Conservation (phyloP, 2,329 filamentous ascomycete species). For the Trichophyton rubrum region DNA sequence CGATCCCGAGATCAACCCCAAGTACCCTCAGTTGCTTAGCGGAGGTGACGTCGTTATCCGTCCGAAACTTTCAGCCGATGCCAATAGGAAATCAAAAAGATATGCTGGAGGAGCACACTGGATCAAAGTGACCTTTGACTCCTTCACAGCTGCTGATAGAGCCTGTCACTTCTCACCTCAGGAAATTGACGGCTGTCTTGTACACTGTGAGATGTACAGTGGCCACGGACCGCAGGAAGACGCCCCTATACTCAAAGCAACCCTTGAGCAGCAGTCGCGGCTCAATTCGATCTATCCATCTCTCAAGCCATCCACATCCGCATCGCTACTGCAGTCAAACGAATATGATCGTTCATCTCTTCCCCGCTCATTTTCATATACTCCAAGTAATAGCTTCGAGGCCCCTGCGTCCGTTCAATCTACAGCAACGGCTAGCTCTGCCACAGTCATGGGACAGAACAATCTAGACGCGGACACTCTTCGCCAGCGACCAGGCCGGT, state of each 20-base stretch:
- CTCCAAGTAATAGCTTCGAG: slow-evolving; percentile 16
- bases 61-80: slow-evolving; percentile 54
- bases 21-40: slow-evolving; percentile 61
- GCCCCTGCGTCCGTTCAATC: slow-evolving; percentile 25
- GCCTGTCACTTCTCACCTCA: slow-evolving; percentile 60
- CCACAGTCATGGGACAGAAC: slow-evolving; percentile 21
- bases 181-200: slow-evolving; percentile 55
- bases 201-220: slow-evolving; percentile 59
- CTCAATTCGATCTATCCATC: slow-evolving; percentile 21
- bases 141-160: slow-evolving; percentile 55
- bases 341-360: slow-evolving; percentile 26
- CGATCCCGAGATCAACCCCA: slow-evolving; percentile 56
- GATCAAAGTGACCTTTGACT: slow-evolving; percentile 79
- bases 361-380: slow-evolving; percentile 23
- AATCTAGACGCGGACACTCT: slow-evolving; percentile 12
- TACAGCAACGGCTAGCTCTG: slow-evolving; percentile 32
- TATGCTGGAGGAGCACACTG: slow-evolving; percentile 80
- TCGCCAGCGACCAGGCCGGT: slow-evolving; percentile 20
- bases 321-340: slow-evolving; percentile 23
- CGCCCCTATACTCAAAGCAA: slow-evolving; percentile 46
- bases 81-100: slow-evolving; percentile 65
- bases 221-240: slow-evolving; percentile 53
- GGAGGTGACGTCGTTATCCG: slow-evolving; percentile 60
- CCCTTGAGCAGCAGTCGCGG: slow-evolving; percentile 17
- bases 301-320: slow-evolving; percentile 25